phyloP scores from a whole-genome alignment of 2,329 filamentous ascomycete genomes.

The Exophiala phaeomuriformis region DNA sequence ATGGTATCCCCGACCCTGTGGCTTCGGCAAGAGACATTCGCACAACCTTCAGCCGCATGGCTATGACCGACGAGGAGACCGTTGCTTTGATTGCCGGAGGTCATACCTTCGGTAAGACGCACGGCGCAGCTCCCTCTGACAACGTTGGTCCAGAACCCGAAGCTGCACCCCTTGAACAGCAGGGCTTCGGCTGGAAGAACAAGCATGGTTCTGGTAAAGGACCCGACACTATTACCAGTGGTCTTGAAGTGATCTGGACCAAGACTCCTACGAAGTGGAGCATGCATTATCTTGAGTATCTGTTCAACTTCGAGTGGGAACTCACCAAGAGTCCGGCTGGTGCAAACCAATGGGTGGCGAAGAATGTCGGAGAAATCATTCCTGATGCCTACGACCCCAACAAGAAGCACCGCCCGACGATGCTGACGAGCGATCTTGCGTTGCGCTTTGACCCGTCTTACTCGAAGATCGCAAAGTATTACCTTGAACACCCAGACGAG shows the following conservation, averaged over 20 bases:
- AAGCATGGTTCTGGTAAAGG: conserved; percentile 59
- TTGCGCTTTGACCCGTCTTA: conserved; percentile 65
- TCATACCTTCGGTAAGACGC: conserved; percentile 73
- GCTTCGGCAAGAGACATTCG: conserved; percentile 66
- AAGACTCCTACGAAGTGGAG: conserved; percentile 69
- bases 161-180: conserved; percentile 55
- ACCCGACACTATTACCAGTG: conserved; percentile 65
- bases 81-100: conserved; percentile 72
- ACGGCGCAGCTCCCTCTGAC: conserved; percentile 59
- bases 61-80: conserved; percentile 76
- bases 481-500: conserved; percentile 61
- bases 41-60: conserved; percentile 69
- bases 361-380: conserved; percentile 59
- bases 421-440: conserved; percentile 69
- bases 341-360: conserved; percentile 69
- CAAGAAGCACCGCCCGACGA: conserved; percentile 67
- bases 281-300: conserved; percentile 66
- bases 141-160: conserved; percentile 63
- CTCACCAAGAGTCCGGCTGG: conserved; percentile 67
- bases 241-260: conserved; percentile 74
- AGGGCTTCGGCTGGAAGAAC: conserved; percentile 68
- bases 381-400: conserved; percentile 62
- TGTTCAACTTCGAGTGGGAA: conserved; percentile 74
- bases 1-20: conserved; percentile 62
- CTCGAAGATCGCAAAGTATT: conserved; percentile 67